A percentile compares a stretch with the other conserved stretches of the same genome.
Evolutionary conservation across 371 early-diverging fungal species (phyloP).

Genomic region (Haplosporangium sp.): DNA sequence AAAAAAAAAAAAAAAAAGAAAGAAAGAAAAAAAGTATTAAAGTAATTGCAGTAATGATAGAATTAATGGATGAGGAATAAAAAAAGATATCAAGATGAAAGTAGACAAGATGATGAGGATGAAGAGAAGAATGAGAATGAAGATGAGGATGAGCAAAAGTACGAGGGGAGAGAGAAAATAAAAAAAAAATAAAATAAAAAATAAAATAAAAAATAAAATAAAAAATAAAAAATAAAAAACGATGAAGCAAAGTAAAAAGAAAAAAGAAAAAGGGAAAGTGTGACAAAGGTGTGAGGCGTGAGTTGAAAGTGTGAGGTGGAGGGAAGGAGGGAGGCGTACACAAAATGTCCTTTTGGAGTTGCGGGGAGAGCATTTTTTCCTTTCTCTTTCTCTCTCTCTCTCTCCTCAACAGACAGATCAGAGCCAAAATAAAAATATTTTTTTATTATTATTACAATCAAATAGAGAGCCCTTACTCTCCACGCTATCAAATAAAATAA

Average conservation of each 20-base stretch:
- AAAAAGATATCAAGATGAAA: not conserved
- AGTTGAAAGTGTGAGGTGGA: not conserved
- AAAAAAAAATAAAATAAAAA: not conserved
- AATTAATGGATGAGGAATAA: too few relatives aligned
- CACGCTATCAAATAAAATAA: too few relatives aligned
- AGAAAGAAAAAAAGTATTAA: too few relatives aligned
- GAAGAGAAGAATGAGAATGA: not conserved
- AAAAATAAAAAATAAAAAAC: not conserved
- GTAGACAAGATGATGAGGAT: not conserved
- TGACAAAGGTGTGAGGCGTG: not conserved
- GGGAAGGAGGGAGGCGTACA: not conserved
- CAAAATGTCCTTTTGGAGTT: constrained; percentile 15
- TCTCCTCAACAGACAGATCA: not conserved
- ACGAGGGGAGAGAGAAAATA: not conserved
- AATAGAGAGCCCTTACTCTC: too few relatives aligned
- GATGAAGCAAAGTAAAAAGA: not conserved
- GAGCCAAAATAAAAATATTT: not conserved
- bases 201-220: not conserved
- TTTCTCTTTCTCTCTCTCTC: not conserved
- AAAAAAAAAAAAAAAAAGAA: too few relatives aligned
- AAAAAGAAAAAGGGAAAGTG: not conserved
- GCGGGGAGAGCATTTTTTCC: constrained; percentile 10
- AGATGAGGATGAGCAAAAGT: not conserved
- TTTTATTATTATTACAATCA: not conserved
- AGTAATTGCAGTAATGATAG: too few relatives aligned